Base-by-base conservation (phyloP, 2,329 filamentous ascomycete species). In the Fusarium mexicanum region DNA sequence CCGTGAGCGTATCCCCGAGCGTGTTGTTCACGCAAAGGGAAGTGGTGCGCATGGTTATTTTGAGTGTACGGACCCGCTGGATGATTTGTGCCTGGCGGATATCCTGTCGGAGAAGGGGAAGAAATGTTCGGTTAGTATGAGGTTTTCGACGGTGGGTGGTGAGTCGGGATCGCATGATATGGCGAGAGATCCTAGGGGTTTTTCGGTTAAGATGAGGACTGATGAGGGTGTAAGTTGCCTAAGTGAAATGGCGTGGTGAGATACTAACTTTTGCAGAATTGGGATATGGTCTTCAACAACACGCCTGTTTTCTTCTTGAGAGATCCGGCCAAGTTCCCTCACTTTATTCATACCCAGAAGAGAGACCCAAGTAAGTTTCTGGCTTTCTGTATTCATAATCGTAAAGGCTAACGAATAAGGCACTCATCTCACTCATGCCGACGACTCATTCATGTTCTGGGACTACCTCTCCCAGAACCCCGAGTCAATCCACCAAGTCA, bases 61-160 rank as follows among this genome's bases (percentile, higher is more conserved):
- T 84, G 90, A 85, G 76, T 83, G 83, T 61, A 84, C 83, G 3
- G 76, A 84, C 51, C 79, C 81, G 5, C 84, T 90, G 61, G 86
- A 87, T n/a, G 88, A 91, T 61, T 77, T 91, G 44, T 90, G 85
- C 12, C 83, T 84, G 5, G 87, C 88, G 38, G 80, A 84, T 62
- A 84, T 88, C 64, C 89, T 91, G 77, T 87, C 84, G 77, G 84
- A 88, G 64, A 85, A 89, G 61, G 93, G 92, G 75, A 94, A 94
- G 85, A 89, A 89, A 81, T 93, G 91, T 54, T 89, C 91, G 22
- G 82, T 91, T 71, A 87, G 91, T 3, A 87, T 88, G 48, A 90
- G 93, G 8, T 94, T 95, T 82, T 94, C 92, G 0, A 95, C 93
- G 4, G 92, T 94, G 9, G 92, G 92, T 79, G 92, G 92, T 68